Percentiles rank a stretch among this genome's conserved stretches.
These are phyloP conservation scores for Xerocomellus intermedius DNA, from an alignment of 768 basidiomycete species.

Conservation along the genomic window DNA sequence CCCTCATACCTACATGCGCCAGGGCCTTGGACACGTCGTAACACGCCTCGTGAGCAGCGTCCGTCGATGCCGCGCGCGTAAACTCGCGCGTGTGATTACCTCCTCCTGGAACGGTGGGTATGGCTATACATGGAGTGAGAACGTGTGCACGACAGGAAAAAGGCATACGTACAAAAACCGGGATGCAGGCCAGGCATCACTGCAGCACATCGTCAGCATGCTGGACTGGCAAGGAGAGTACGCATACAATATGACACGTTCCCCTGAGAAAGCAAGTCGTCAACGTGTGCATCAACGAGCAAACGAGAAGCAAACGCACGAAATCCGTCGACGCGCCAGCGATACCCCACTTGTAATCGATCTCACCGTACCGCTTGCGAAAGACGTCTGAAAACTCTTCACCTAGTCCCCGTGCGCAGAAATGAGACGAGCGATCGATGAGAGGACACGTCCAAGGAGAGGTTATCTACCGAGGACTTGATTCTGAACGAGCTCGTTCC, in stretches of 20 bases:
- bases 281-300: not conserved
- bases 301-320: conserved; percentile 42
- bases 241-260: conserved; percentile 68
- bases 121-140: conserved; percentile 42
- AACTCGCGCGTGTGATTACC: conserved; percentile 78
- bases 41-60: conserved; percentile 61
- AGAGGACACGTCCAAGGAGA: not conserved
- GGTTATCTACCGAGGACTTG: conserved; percentile 48
- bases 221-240: not conserved
- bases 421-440: not conserved
- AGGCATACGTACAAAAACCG: conserved; percentile 41
- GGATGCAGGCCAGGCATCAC: conserved; percentile 69
- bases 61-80: conserved; percentile 54
- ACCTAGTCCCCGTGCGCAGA: conserved; percentile 37
- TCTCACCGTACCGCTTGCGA: conserved; percentile 54
- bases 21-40: conserved; percentile 68
- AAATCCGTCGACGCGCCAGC: conserved; percentile 80
- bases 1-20: conserved; percentile 64
- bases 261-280: conserved; percentile 12
- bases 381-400: conserved; percentile 62
- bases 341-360: conserved; percentile 66
- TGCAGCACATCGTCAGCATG: conserved; percentile 13
- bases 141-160: not conserved
- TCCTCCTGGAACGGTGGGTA: conserved; percentile 66
- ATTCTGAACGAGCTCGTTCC: conserved; percentile 66